Evolutionary conservation across 2,329 filamentous ascomycete genomes (phyloP), one percentile per base, ranked within the genome.

Genomic region (Aspergillus awamori): DNA sequence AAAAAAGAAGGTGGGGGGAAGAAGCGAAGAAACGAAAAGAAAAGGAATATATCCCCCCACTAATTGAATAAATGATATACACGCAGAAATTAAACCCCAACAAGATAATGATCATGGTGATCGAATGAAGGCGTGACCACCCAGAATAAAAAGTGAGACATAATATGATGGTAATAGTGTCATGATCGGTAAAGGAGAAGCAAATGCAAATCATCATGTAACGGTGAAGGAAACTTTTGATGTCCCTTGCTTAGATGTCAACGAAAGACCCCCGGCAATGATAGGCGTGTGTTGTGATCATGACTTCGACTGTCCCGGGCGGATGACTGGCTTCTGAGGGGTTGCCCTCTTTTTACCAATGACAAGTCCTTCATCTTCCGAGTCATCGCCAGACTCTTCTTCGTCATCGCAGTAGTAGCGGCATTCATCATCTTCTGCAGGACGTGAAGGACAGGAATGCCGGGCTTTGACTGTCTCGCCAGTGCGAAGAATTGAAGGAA

Each of bases 321-420:
- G 58, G 49, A 68, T 66, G 39, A 33, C 61, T 33, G 62, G 68
- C 53, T 66, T 67, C 58, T 72, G 68, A 28, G 66, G 62, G 4
- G 63, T 56, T 5, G 71, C 58, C 38, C 72, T 74, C 62, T 72
- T 74, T 60, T 74, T 77, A 28, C 77, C 76, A 61, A 79, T 76
- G 22, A 78, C 69, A 36, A 80, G 72, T 3, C 70, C 76, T 70
- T 80, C 77, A 36, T 80, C 77, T 65, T 79, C 77, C 2, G 77
- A 79, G 20, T 79, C 76, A 38, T 72, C 71, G n/a, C 74, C 68
- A 13, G 69, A 68, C 26, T 72, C 76, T 36, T 78, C 72, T 64
- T 79, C 77, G 55, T 79, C 76, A 54, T 78, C 76, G 57, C 75
- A 78, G 63, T 78, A 77, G 59, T 78, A 78, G 47, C 70, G 70